Evolutionary conservation across 306 rosid species (phyloP), one percentile per base, ranked within the genome.

Genomic region (Cotoneaster glaucophyllus): DNA sequence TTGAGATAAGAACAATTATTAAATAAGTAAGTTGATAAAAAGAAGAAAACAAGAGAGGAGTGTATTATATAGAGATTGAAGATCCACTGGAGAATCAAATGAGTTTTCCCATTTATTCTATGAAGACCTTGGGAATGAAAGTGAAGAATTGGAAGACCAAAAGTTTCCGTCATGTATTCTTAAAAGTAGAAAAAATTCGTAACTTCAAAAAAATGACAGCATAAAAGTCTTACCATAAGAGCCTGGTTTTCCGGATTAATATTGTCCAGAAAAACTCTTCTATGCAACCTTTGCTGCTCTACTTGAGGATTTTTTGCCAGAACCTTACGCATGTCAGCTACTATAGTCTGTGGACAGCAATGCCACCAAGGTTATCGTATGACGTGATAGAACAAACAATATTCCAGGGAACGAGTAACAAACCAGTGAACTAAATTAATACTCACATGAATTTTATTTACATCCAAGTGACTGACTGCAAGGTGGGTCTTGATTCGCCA

Each of bases 261-360:
- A 70, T 76, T 24, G 63, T 96, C 99, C 77, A 96, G 82, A 81
- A 96, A 96, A 59, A 96, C 92, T 88, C 99, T 89, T 77, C 99
- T 88, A 81, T 96, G 99, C 91, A 96, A 89, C 86, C 79, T 92
- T 81, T 96, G 99, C 86, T 96, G 99, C 88, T 96, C 99, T 31
- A 96, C 98, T 87, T 90, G 98, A 83, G 98, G 90, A 82, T 90
- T 96, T 79, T 96, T 96, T 28, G 99, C 84, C 85, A 96, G 80
- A 90, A 96, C 99, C 77, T 96, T 96, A 69, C 99, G 97, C 99
- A 96, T 96, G 77, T 96, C 97, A 61, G 99, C 98, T 29, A 96
- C 97, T 74, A 96, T 90, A 86, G 26, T 88, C 99, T 96, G 86
- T 75, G 77, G 72, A 56, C 26, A 67, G 70, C 70, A 77, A 66